Conservation (phyloP, 2,329 filamentous ascomycete genomes). For the Alternaria triticina region DNA sequence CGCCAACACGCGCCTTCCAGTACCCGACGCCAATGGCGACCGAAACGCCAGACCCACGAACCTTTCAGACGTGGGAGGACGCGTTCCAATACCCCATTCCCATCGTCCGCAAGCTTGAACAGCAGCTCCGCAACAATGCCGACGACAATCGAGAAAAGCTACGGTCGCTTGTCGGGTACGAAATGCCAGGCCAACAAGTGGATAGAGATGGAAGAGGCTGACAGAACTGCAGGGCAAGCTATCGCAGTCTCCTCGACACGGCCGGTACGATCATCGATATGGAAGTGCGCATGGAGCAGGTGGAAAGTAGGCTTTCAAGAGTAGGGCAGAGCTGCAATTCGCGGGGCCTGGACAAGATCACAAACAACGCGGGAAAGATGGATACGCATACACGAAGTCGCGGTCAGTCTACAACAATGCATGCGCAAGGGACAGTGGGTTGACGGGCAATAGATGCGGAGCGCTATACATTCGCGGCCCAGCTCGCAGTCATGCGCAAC, state of each 20-base stretch:
- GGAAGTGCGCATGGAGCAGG: constrained; percentile 76
- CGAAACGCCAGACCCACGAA: constrained; percentile 63
- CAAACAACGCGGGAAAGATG: constrained; percentile 61
- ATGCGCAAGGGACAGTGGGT: constrained; percentile 10
- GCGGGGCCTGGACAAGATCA: constrained; percentile 70
- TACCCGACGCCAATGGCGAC: constrained; percentile 53
- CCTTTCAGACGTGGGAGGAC: constrained; percentile 68
- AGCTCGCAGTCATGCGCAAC: constrained; percentile 64
- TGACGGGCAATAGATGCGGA: constrained; percentile 48
- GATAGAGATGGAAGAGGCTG: not conserved
- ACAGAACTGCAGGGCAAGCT: constrained; percentile 62
- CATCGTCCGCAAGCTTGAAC: constrained; percentile 66
- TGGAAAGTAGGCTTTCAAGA: constrained; percentile 72
- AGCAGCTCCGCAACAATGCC: constrained; percentile 67
- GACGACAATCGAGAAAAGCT: constrained; percentile 70
- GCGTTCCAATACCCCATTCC: constrained; percentile 71
- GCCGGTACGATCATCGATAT: constrained; percentile 94
- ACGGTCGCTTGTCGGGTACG: constrained; percentile 69
- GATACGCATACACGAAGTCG: constrained; percentile 51
- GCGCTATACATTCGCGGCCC: constrained; percentile 59
- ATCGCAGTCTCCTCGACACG: constrained; percentile 88
- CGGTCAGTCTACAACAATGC: constrained; percentile 39
- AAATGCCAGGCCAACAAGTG: not conserved
- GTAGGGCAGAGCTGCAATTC: constrained; percentile 82
- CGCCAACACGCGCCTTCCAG: not conserved